These are phyloP conservation scores for Paraphaeosphaeria sporulosa DNA, from an alignment of 2,329 filamentous ascomycete species.

Conservation along the genomic window DNA sequence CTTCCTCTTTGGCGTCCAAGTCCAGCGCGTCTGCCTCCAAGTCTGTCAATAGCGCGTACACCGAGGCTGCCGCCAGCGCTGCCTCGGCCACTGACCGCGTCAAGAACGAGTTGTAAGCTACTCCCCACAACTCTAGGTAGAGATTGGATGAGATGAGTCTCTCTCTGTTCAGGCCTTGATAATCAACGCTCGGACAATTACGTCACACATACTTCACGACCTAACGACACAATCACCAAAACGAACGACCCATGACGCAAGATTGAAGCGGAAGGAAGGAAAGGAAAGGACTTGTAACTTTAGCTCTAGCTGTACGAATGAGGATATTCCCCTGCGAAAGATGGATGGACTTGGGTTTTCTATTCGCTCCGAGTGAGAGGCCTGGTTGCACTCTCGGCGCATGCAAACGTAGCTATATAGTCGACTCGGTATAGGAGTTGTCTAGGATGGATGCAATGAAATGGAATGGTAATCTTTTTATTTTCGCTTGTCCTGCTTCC, in stretches of 20 bases:
- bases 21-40: conserved; percentile 30
- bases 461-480: conserved; percentile 11
- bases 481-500: neutral
- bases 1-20: conserved; percentile 42
- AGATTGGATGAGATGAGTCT: neutral
- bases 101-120: conserved; percentile 56
- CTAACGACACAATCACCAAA: conserved; percentile 14
- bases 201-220: conserved; percentile 13
- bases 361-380: neutral
- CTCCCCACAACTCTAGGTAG: neutral
- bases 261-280: conserved; percentile 3
- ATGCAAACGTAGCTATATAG: neutral
- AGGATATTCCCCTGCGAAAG: conserved; percentile 12
- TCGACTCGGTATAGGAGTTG: neutral
- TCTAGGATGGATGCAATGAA: neutral
- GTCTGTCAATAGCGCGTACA: conserved; percentile 21
- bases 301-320: conserved; percentile 13
- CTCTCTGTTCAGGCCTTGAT: neutral
- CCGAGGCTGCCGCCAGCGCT: conserved; percentile 18
- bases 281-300: conserved; percentile 10
- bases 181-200: neutral
- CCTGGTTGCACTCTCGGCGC: conserved; percentile 5
- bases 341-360: neutral
- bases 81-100: conserved; percentile 41
- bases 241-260: neutral